Evolutionary conservation across 1,139 yeast genomes (phyloP), one percentile per base, ranked within the genome.

Genomic region (Pneumocystis wakefieldiae): DNA sequence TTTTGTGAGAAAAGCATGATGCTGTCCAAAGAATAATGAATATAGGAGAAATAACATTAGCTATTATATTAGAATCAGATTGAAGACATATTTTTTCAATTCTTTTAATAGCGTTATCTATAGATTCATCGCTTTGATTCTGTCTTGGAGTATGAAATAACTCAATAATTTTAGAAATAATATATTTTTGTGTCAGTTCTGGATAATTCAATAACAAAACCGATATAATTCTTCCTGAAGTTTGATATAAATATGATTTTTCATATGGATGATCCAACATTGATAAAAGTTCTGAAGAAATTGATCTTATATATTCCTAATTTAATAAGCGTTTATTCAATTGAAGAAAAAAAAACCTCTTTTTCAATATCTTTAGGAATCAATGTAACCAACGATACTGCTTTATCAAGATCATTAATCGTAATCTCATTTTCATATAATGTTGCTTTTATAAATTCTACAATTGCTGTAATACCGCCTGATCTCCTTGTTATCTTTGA

Each of bases 11-110:
- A 70, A 80, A 86, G 39, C 81, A 73, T 55, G 79, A 75, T 69
- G 85, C 83, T 0, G 81, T 76, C 95, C 96, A 89, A 28, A 88
- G 64, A 1, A 79, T 71, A 59, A 78, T 66, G 53, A 79, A 57
- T 37, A 85, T 39, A 3, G 66, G 57, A 2, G 63, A 62, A 1
- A 74, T 1, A 81, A 84, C 53, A 5, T 36, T 39, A 6, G 24
- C 39, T 60, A 63, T 61, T 36, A 67, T 38, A n/a, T 65, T 64
- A 55, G 69, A 61, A 36, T 70, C 53, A 29, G 64, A 38, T 29
- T 61, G 59, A 59, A 65, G 59, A 28, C 64, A 55, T 8, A 66
- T 37, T 5, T 55, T 39, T 14, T 63, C 60, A 14, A 66, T 28
- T 17, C 67, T 36, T 15, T 19, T 28, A 24, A 66, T 14, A 7